phyloP scores from a whole-genome alignment of 495 filamentous ascomycete species.

The Ramalina peruviana region DNA sequence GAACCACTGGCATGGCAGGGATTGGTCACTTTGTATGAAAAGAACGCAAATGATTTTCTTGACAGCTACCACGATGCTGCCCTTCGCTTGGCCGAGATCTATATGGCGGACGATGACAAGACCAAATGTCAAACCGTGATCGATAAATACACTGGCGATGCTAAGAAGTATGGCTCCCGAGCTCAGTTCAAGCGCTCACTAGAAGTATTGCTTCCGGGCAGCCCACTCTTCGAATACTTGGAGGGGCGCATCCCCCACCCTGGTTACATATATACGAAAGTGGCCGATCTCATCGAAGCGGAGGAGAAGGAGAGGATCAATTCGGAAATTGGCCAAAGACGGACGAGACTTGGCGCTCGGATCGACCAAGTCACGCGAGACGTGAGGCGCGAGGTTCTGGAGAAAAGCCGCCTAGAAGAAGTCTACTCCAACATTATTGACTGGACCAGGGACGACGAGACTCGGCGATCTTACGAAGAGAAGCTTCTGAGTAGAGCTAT shows the following conservation, averaged over 20 bases:
- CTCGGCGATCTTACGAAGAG: conserved; percentile 75
- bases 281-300: conserved; percentile 72
- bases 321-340: conserved; percentile 73
- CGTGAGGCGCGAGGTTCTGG: conserved; percentile 73
- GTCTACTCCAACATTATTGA: conserved; percentile 73
- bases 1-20: conserved; percentile 79
- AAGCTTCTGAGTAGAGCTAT: conserved; percentile 73
- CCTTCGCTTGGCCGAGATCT: conserved; percentile 60
- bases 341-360: conserved; percentile 75
- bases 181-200: conserved; percentile 59
- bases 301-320: conserved; percentile 90
- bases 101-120: conserved; percentile 46
- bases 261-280: conserved; percentile 60
- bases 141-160: conserved; percentile 63
- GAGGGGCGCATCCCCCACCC: conserved; percentile 79
- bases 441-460: conserved; percentile 77
- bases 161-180: conserved; percentile 54
- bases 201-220: conserved; percentile 59
- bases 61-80: conserved; percentile 60
- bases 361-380: conserved; percentile 70
- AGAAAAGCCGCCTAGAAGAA: conserved; percentile 51
- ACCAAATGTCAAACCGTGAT: conserved; percentile 65
- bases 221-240: conserved; percentile 63
- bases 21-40: conserved; percentile 73
- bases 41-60: conserved; percentile 51